These are phyloP conservation scores for Vaccinium macrocarpon DNA, from an alignment of 148 eudicot species.

Conservation along the genomic window DNA sequence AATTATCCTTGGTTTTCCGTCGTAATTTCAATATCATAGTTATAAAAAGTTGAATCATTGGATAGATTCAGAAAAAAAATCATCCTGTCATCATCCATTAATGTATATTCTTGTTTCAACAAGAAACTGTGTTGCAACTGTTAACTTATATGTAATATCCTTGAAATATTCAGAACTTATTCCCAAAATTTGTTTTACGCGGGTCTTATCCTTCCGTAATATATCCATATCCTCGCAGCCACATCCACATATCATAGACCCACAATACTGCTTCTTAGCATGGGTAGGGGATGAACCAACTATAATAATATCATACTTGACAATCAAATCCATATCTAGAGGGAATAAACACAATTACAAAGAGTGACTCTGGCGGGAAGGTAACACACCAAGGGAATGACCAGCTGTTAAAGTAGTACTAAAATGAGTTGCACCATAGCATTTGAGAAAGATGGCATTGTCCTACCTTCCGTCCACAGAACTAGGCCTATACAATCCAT, in stretches of 20 bases:
- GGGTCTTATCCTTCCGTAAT: background rate
- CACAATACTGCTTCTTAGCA: constrained; percentile 7
- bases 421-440: constrained; percentile 4
- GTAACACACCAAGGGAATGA: background rate
- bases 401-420: background rate
- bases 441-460: background rate
- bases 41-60: background rate
- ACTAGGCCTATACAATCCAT: constrained; percentile 45
- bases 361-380: background rate
- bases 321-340: background rate
- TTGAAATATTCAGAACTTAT: background rate
- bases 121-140: background rate
- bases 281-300: background rate
- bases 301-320: background rate
- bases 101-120: background rate
- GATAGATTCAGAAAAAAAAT: too few relatives aligned
- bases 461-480: constrained; percentile 64
- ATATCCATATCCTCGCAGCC: background rate
- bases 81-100: background rate
- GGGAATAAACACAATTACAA: too few relatives aligned
- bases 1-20: background rate
- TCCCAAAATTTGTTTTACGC: background rate
- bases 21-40: background rate
- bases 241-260: background rate
- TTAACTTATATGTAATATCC: background rate